Evolutionary conservation across 2,329 filamentous ascomycete species (phyloP), one percentile per base, ranked within the genome.

Genomic region (Aspergillus aculeatinus): DNA sequence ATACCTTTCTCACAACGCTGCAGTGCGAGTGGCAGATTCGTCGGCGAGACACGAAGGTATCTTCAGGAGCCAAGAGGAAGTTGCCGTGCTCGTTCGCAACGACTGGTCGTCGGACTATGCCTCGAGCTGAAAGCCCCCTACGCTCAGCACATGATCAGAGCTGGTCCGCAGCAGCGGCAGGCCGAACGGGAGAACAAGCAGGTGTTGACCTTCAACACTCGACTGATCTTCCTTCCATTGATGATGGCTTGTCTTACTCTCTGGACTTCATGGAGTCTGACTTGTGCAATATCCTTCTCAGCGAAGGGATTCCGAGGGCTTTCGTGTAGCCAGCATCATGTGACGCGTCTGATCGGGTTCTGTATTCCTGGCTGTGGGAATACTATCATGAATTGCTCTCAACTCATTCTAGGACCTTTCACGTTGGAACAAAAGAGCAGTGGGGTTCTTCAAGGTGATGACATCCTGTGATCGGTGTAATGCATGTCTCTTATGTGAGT

Each of bases 11-110:
- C 0, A 72, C 76, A 6, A 74, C 69, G 12, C 64, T 77, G 0
- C 75, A 77, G 55, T 69, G 74, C n/a, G 66, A 74, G 53, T 77
- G 75, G 75, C 74, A 76, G 57, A 67, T 71, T 7, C 71, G 72
- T 33, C 72, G 75, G 69, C 71, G 31, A 16, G 25, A 14, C 12
- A 35, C 33, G 14, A 35, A 35, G 11, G 33, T 35, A 16, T 12
- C 4, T 35, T 16, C 4, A 35, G 33, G 33, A 0, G 5, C 5
- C 33, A 35, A 35, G 33, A 6, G 14, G 14, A 35, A 35, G 33
- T 35, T 16, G 33, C 33, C 33, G 33, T 35, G 4, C 33, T 16
- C 33, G 11, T 16, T 16, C 33, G 10, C 33, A 35, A 16, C 33
- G 5, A 35, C 33, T 12, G 14, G 12, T 3, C 33, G 12, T 35